Evolutionary conservation across 1,284 basidiomycete species (phyloP).

Genomic region (Sanghuangporus weigelae): DNA sequence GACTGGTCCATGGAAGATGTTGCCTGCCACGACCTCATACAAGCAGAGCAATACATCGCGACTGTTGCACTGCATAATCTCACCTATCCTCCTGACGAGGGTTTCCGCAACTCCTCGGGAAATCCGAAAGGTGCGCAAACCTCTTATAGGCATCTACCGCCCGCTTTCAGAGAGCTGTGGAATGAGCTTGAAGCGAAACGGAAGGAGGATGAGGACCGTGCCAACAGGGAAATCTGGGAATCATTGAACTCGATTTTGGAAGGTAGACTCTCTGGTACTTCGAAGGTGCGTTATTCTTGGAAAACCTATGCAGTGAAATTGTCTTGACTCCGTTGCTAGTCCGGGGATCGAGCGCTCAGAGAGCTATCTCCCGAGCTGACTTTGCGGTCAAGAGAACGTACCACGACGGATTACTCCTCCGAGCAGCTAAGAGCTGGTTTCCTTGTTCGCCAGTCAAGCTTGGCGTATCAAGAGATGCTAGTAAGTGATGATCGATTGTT

Average conservation of each 20-base stretch:
- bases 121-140: conserved; percentile 32
- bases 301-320: background rate
- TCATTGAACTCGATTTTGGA: conserved; percentile 36
- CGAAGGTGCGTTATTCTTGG: conserved; percentile 3
- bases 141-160: conserved; percentile 59
- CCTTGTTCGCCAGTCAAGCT: conserved; percentile 50
- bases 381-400: background rate
- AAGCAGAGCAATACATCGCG: conserved; percentile 91
- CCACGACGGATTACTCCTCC: background rate
- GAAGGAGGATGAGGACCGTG: conserved; percentile 56
- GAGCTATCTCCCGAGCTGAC: background rate
- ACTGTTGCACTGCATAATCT: conserved; percentile 81
- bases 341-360: background rate
- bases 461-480: conserved; percentile 84
- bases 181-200: conserved; percentile 77
- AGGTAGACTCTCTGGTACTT: background rate
- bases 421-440: conserved; percentile 52
- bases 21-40: conserved; percentile 71
- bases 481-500: conserved; percentile 39
- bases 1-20: conserved; percentile 84
- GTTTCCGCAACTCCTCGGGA: conserved; percentile 46
- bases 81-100: conserved; percentile 54
- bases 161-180: conserved; percentile 87
- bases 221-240: conserved; percentile 69
- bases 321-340: background rate